Evolutionary conservation across 768 basidiomycete species (phyloP), one percentile per base, ranked within the genome.

Genomic region (Tricholoma sp.): DNA sequence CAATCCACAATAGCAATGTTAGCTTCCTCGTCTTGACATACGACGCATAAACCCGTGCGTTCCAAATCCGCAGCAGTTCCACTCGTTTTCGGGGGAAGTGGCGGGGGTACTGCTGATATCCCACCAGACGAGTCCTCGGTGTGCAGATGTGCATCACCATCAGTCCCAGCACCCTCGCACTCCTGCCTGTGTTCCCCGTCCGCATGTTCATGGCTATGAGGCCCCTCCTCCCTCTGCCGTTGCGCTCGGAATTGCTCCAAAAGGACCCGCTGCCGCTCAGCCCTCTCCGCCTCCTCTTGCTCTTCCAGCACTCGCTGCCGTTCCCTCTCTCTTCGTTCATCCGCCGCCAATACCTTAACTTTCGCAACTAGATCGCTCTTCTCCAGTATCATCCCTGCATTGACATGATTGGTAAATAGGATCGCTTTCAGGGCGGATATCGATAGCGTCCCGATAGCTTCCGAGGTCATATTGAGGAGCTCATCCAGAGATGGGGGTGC

Each of bases 1-100:
- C 94, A 97, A 71, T 97, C 94, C 11, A 96, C 89, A 55, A 94
- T 85, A 2, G 93, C 94, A 57, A 97, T 90, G 62, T 89, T 94
- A 0, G 94, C 94, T 61, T 96, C 94, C 58, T 94, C 90, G 60
- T 97, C 94, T 66, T 95, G 94, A 66, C 94, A 97, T 9, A 97
- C 82, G 0, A 96, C 91, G 68, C 94, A 97, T 4, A 94, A 71
- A 1, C 94, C 93, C 8, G 82, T 80, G 21, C 86, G 80, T 59
- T 91, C 89, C 11, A 80, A 67, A 37, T 75, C 71, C 1, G 76
- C 69, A 1, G 70, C 66, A 64, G 75, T 69, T 31, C 71, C 70
- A 57, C 73, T 68, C 8, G 76, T 59, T 59, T 75, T 78, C 5
- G 79, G 66, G 21, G 74, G 71, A 3, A 74, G 67, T 4, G 69